Conservation (phyloP, 768 basidiomycete species). For the Tylopilus felleus region DNA sequence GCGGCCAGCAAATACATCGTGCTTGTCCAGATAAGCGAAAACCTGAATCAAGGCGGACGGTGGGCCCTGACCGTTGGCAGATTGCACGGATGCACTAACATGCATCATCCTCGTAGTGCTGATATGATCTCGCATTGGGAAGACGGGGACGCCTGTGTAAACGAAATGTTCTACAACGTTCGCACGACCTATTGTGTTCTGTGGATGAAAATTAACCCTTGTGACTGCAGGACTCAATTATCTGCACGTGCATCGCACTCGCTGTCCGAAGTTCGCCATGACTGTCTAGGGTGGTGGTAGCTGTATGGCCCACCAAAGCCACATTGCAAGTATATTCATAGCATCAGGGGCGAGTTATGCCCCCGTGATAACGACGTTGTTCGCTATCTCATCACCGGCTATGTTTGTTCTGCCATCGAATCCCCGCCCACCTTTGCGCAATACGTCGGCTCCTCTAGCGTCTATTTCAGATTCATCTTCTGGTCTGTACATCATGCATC, state of each 20-base stretch:
- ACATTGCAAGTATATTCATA: conserved; percentile 21
- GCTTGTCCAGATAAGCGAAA: conserved; percentile 81
- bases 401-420: conserved; percentile 23
- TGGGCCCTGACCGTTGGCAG: conserved; percentile 33
- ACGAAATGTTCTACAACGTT: conserved; percentile 80
- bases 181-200: conserved; percentile 28
- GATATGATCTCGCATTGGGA: conserved; percentile 88
- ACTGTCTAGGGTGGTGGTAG: conserved; percentile 19
- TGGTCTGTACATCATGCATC: conserved; percentile 23
- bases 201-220: conserved; percentile 10
- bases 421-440: conserved; percentile 7
- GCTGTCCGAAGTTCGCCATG: conserved; percentile 48
- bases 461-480: conserved; percentile 21
- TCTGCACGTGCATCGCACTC: conserved; percentile 63
- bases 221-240: conserved; percentile 59
- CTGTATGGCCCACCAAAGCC: conserved; percentile 21
- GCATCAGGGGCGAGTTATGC: conserved; percentile 12
- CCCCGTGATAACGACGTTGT: conserved; percentile 19
- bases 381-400: conserved; percentile 12
- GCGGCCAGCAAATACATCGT: conserved; percentile 77
- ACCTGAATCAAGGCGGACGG: conserved; percentile 82
- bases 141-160: conserved; percentile 72
- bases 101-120: conserved; percentile 43
- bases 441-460: conserved; percentile 13
- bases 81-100: conserved; percentile 6